Evolutionary conservation across 768 basidiomycete species (phyloP), one percentile per base, ranked within the genome.

Genomic region (Pisolithus microcarpus): DNA sequence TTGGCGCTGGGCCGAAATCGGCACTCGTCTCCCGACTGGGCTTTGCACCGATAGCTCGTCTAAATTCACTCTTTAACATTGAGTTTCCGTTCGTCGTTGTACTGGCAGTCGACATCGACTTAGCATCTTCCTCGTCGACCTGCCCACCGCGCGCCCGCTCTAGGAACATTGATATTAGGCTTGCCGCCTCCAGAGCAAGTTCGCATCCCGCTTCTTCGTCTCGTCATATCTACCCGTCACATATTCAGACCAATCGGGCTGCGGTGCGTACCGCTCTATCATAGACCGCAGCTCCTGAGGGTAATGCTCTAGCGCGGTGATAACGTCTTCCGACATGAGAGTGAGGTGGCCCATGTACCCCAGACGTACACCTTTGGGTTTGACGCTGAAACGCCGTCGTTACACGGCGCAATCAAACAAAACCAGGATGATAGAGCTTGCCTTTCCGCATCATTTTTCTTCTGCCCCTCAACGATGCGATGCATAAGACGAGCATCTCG

Each of bases 281-380:
- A 75, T 70, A 1, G 75, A 72, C 23, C 82, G 77, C 21, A 96
- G 74, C 28, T 93, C 91, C 15, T 78, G 74, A 0, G 94, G 91
- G 69, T 90, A 93, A 48, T 88, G 84, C 19, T 91, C 85, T 52
- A 98, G 78, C 8, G 94, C 88, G 51, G 82, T 82, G 63, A 96
- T 85, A 18, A 96, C 84, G 61, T 98, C 95, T 67, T 97, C 96
- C 0, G 93, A 85, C 58, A 99, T 91, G 57, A 97, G 81, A 11
- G 87, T 89, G 15, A 98, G 77, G 65, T 99, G 94, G 0, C 95
- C 95, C 95, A 98, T 98, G 69, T 91, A 95, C 3, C 93, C 94
- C 39, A 95, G 67, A 26, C 94, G 82, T 34, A 87, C 77, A 19
- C 86, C 82, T 59, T 88, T 86, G 8, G 84, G 82, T 65, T 85